Percentiles rank a stretch among this genome's conserved stretches.
Evolutionary conservation across 1,139 yeast genomes (phyloP).

Genomic region (Candida freyschussii): DNA sequence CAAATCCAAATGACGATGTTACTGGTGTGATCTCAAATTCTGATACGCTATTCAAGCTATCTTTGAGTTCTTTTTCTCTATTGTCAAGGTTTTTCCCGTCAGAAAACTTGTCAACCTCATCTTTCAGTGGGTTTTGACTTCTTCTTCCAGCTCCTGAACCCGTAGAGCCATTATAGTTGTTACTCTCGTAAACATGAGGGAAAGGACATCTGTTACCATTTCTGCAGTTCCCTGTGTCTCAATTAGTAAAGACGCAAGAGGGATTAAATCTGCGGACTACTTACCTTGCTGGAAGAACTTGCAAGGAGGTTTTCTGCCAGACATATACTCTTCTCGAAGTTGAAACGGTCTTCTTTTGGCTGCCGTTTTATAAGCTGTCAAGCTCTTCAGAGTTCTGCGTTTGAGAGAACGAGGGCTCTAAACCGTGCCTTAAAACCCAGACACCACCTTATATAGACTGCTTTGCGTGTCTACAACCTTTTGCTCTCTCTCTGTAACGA

Average conservation of each 20-base stretch:
- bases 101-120: conserved; percentile 21
- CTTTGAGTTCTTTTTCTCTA: conserved; percentile 27
- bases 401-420: too few species aligned
- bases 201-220: conserved; percentile 37
- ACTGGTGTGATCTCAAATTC: conserved; percentile 21
- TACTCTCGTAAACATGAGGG: conserved; percentile 32
- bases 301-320: conserved; percentile 31
- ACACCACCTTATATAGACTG: too few species aligned
- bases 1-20: conserved; percentile 35
- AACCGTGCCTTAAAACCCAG: too few species aligned
- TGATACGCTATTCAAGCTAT: conserved; percentile 26
- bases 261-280: conserved; percentile 4
- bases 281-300: conserved; percentile 36
- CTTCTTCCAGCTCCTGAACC: conserved; percentile 10
- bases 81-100: conserved; percentile 19
- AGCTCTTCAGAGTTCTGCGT: too few species aligned
- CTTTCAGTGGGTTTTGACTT: conserved; percentile 14
- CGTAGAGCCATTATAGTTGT: conserved; percentile 15
- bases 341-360: too few species aligned
- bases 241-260: conserved; percentile 2
- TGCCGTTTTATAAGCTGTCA: too few species aligned
- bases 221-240: conserved; percentile 28
- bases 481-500: too few species aligned
- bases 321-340: conserved; percentile 13
- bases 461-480: too few species aligned